A percentile compares a stretch with the other conserved stretches of the same genome.
phyloP scores from a whole-genome alignment of 2,329 filamentous ascomycete genomes.

The Xylaria sp. region DNA sequence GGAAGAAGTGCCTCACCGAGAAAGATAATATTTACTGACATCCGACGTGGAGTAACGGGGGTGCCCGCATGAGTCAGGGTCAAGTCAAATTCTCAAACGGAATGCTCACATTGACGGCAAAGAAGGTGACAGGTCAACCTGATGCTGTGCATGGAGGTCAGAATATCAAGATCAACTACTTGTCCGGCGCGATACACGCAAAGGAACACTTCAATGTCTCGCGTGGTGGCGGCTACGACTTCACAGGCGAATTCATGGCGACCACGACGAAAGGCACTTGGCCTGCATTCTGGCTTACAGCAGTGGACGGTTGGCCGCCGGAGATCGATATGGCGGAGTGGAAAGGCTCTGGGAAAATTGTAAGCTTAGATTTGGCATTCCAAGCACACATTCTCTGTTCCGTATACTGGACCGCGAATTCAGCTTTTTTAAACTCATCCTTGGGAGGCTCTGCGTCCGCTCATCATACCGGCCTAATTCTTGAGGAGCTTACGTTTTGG shows the following conservation, averaged over 20 bases:
- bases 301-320: conserved; percentile 65
- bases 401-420: background rate
- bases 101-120: conserved; percentile 60
- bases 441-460: background rate
- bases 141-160: conserved; percentile 53
- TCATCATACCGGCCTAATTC: background rate
- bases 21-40: background rate
- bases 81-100: conserved; percentile 57
- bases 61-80: conserved; percentile 62
- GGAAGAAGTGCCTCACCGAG: background rate
- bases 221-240: conserved; percentile 55
- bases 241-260: conserved; percentile 55
- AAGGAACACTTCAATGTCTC: conserved; percentile 55
- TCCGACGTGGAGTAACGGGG: conserved; percentile 56
- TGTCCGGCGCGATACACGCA: conserved; percentile 59
- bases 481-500: background rate
- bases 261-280: conserved; percentile 60
- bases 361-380: conserved; percentile 7
- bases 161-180: conserved; percentile 62
- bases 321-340: conserved; percentile 71
- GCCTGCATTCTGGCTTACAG: conserved; percentile 70
- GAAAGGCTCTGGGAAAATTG: conserved; percentile 67
- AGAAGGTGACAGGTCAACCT: conserved; percentile 55
- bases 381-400: background rate
- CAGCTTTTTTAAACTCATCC: background rate